phyloP scores from a whole-genome alignment of 2,329 filamentous ascomycete genomes.

The Monilinia polystroma region DNA sequence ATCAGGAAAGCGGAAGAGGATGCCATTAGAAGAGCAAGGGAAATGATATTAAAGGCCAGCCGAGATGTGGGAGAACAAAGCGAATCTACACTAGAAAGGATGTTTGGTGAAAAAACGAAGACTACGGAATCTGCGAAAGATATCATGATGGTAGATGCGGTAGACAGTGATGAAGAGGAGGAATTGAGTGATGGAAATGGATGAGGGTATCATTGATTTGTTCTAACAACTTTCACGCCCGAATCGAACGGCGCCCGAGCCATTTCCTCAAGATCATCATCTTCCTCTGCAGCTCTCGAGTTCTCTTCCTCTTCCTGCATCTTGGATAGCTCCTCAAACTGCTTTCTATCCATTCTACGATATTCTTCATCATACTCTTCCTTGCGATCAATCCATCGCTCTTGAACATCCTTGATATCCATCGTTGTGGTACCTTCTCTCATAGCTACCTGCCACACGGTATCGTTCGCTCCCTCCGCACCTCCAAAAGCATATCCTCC shows the following conservation, averaged over 20 bases:
- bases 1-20: constrained; percentile 91
- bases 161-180: constrained; percentile 49
- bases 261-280: constrained; percentile 34
- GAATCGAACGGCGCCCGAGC: constrained; percentile 21
- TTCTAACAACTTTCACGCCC: constrained; percentile 66
- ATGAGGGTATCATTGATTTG: constrained; percentile 51
- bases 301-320: constrained; percentile 44
- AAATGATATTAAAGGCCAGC: constrained; percentile 66
- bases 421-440: constrained; percentile 70
- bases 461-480: constrained; percentile 89
- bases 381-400: constrained; percentile 90
- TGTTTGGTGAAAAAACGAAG: constrained; percentile 41
- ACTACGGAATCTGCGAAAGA: constrained; percentile 41
- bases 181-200: constrained; percentile 47
- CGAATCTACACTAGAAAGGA: constrained; percentile 42
- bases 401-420: constrained; percentile 87
- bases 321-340: constrained; percentile 73
- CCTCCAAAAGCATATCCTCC: constrained; percentile 90
- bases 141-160: constrained; percentile 48
- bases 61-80: constrained; percentile 48
- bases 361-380: constrained; percentile 75
- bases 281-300: constrained; percentile 37
- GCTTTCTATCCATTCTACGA: constrained; percentile 57
- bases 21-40: constrained; percentile 74
- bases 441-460: constrained; percentile 96